A percentile compares a stretch with the other conserved stretches of the same genome.
These are phyloP conservation scores for Exophiala sp. DNA, from an alignment of 2,329 filamentous ascomycete species.

Conservation along the genomic window DNA sequence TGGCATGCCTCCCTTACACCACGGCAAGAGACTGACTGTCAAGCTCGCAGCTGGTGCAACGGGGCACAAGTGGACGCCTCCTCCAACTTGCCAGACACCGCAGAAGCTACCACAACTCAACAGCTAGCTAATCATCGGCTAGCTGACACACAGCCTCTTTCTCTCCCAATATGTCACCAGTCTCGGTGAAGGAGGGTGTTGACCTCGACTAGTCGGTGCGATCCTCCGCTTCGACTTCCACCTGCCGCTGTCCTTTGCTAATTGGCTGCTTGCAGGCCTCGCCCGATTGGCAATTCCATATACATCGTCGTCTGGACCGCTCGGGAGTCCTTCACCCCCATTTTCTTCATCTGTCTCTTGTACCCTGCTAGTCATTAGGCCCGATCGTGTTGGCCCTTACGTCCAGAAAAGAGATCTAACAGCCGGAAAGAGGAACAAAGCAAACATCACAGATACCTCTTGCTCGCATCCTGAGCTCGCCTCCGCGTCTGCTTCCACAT, in stretches of 20 bases:
- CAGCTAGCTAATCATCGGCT: slow-evolving; percentile 1
- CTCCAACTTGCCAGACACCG: slow-evolving; percentile 4
- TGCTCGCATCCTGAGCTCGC: neutral
- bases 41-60: slow-evolving; percentile 8
- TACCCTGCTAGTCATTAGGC: slow-evolving; percentile 5
- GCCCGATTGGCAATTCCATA: slow-evolving; percentile 24
- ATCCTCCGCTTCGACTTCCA: slow-evolving; percentile 3
- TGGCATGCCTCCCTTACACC: neutral
- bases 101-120: neutral
- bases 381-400: slow-evolving; percentile 6
- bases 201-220: neutral
- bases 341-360: slow-evolving; percentile 6
- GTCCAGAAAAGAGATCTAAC: slow-evolving; percentile 3
- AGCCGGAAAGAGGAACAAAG: slow-evolving; percentile 3
- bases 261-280: slow-evolving; percentile 14
- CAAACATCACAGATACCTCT: slow-evolving; percentile 6
- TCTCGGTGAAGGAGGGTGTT: slow-evolving; percentile 2
- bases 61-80: slow-evolving; percentile 7
- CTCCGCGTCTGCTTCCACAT: neutral
- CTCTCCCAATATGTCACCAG: neutral
- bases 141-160: slow-evolving; percentile 5
- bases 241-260: neutral
- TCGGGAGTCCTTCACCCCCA: slow-evolving; percentile 6
- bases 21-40: neutral
- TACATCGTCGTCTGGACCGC: slow-evolving; percentile 18